Conservation (phyloP, 805 yeast genomes). For the Ogataea trehalophila region DNA sequence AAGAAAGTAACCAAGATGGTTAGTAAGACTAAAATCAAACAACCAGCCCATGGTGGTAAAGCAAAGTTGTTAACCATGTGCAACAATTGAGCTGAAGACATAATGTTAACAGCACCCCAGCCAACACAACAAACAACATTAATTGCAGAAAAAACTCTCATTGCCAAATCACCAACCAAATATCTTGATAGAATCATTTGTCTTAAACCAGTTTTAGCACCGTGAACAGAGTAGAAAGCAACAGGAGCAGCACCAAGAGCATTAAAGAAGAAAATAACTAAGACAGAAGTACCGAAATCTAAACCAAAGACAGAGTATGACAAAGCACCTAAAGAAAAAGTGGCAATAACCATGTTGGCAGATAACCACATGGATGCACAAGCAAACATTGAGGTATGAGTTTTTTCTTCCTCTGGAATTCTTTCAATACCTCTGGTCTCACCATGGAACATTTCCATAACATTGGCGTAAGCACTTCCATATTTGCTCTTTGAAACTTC, state of each 20-base stretch:
- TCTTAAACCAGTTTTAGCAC: slow-evolving; percentile 80
- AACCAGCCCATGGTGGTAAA: slow-evolving; percentile 89
- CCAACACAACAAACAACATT: slow-evolving; percentile 87
- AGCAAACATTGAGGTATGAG: slow-evolving; percentile 56
- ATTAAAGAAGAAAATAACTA: slow-evolving; percentile 68
- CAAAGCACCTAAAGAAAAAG: slow-evolving; percentile 72
- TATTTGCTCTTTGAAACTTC: slow-evolving; percentile 12
- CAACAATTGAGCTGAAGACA: slow-evolving; percentile 81
- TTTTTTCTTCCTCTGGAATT: slow-evolving; percentile 73
- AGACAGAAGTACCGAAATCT: slow-evolving; percentile 67
- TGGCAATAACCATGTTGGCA: slow-evolving; percentile 82
- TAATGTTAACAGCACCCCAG: slow-evolving; percentile 92
- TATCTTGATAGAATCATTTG: slow-evolving; percentile 81
- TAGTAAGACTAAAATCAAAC: slow-evolving; percentile 61
- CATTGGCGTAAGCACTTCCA: slow-evolving; percentile 15
- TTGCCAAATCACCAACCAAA: slow-evolving; percentile 69
- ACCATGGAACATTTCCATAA: slow-evolving; percentile 33
- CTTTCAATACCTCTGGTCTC: slow-evolving; percentile 79
- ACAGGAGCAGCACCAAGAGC: slow-evolving; percentile 72
- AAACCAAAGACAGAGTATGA: slow-evolving; percentile 59
- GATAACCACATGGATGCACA: slow-evolving; percentile 90
- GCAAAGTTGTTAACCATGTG: slow-evolving; percentile 62
- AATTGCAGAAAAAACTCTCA: slow-evolving; percentile 71
- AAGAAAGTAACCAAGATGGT: slow-evolving; percentile 75
- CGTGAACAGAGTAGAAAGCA: slow-evolving; percentile 78